Base-by-base conservation (phyloP, 2,329 filamentous ascomycete genomes). In the Stemphylium beticola region DNA sequence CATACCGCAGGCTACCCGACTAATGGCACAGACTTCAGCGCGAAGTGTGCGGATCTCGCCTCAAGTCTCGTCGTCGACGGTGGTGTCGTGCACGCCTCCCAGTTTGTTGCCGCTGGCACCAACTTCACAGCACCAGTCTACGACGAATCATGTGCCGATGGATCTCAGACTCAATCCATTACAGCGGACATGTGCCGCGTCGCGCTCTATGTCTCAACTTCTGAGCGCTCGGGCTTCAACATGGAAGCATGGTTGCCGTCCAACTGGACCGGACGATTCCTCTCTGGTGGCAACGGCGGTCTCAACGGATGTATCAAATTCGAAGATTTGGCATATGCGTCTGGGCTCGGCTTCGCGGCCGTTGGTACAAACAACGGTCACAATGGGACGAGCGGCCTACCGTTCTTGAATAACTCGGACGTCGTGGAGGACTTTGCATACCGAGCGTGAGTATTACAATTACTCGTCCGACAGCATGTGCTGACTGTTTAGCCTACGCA, bases 361-460 rank as follows among this genome's bases (percentile, higher is more conserved):
- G 74, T 78, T 4, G 74, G 73, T 10, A 74, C 73, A 2, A 78
- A 79, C 60, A 78, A 75, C 22, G 77, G 77, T 1, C 77, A 79
- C 51, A 76, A 79, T 47, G 77, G 77, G 8, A 76, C 72, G 4
- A 76, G 73, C 3, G 81, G 81, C n/a, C 49, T 66, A 20, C 71
- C 78, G 0, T 83, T 83, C 58, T 77, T 78, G 44, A 71, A 77
- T 15, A 79, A 81, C 18, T 66, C 75, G 0, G 79, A 79, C 15
- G 73, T 81, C 8, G 61, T 83, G 1, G 72, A 75, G 32, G 81
- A 83, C 55, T 83, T 81, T 58, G 79, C 77, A 9, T 82, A 78
- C 52, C 73, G 78, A 15, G 75, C 78, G 41, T 68, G 48, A 60
- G 68, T 60, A 24, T 8, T 18, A 33, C n/a, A 11, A 2, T 2